A percentile compares a stretch with the other conserved stretches of the same genome.
These are phyloP conservation scores for Tetratostichococcus sp. DNA, from an alignment of 139 green algal genomes.

Conservation along the genomic window DNA sequence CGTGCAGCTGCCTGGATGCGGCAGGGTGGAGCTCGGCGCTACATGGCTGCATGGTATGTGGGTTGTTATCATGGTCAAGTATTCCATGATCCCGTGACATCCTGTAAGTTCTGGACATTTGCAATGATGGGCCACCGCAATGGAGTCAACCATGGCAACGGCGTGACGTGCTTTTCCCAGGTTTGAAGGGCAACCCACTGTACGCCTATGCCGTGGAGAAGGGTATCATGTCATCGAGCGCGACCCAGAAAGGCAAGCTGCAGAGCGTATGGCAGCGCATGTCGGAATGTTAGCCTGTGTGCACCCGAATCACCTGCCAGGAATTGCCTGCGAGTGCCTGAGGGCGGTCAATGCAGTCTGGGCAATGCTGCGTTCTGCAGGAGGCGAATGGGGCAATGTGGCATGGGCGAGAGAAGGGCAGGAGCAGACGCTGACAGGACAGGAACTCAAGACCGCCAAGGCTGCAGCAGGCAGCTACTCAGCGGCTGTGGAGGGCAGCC, in stretches of 20 bases:
- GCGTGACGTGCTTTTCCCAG: too few species aligned
- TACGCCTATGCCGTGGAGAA: background rate
- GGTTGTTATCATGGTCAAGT: too few species aligned
- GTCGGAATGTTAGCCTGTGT: too few species aligned
- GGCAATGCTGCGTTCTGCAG: background rate
- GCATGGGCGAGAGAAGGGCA: background rate
- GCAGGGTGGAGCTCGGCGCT: background rate
- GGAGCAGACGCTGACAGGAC: background rate
- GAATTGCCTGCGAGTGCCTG: too few species aligned
- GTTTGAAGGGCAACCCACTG: background rate
- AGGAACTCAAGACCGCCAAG: background rate
- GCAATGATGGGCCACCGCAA: too few species aligned
- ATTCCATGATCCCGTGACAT: too few species aligned
- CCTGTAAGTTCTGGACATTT: too few species aligned
- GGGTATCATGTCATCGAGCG: background rate
- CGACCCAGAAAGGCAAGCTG: background rate
- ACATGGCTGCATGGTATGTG: conserved; percentile 3
- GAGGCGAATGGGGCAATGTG: background rate
- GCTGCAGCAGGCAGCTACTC: background rate
- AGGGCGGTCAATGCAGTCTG: too few species aligned
- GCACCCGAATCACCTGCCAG: too few species aligned
- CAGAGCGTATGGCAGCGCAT: background rate
- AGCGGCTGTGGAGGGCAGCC: background rate
- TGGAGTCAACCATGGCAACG: too few species aligned
- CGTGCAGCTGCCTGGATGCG: background rate